These are phyloP conservation scores for Arabidopsis lyrata DNA, from an alignment of 441 rosid species.

Conservation along the genomic window DNA sequence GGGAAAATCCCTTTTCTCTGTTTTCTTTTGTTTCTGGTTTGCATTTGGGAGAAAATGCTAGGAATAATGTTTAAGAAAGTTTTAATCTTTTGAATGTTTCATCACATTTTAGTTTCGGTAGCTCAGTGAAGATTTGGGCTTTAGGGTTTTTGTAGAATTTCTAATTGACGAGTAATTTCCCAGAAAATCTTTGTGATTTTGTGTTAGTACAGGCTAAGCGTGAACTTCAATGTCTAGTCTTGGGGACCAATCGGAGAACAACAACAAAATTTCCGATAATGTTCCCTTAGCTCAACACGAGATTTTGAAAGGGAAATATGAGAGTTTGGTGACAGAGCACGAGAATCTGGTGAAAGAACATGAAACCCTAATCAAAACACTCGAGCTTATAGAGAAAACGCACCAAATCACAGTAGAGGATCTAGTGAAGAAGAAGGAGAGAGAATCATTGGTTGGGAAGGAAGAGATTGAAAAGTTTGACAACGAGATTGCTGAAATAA, in stretches of 20 bases:
- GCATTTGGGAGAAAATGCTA: neutral
- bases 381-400: neutral
- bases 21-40: neutral
- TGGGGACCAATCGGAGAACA: neutral
- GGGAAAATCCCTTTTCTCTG: neutral
- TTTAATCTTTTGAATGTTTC: neutral
- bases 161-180: neutral
- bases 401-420: neutral
- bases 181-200: neutral
- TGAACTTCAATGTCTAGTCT: neutral
- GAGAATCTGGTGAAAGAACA: neutral
- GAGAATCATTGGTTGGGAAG: neutral
- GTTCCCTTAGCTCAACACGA: constrained; percentile 1
- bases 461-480: constrained; percentile 1
- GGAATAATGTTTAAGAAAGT: neutral
- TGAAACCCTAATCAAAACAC: neutral
- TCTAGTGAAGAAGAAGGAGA: neutral
- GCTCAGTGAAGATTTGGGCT: neutral
- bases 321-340: neutral
- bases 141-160: neutral
- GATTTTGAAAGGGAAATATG: neutral
- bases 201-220: neutral
- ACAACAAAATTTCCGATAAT: neutral
- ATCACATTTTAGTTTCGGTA: neutral
- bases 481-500: neutral